Conservation (phyloP, 805 yeast genomes). For the Wickerhamiella alocasiicola region DNA sequence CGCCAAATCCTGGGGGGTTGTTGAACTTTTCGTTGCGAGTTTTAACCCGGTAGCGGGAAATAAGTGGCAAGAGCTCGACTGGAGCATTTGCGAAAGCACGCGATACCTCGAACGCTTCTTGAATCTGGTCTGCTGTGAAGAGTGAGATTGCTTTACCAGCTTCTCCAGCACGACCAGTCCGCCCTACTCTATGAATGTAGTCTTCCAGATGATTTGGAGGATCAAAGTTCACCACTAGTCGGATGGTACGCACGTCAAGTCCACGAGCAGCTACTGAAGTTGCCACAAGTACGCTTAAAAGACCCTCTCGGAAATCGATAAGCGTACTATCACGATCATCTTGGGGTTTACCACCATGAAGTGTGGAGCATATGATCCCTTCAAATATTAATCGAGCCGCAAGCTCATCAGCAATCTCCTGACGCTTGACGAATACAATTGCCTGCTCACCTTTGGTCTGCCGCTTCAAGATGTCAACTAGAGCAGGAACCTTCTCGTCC, state of each 20-base stretch:
- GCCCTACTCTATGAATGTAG: constrained; percentile 89
- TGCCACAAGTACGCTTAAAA: constrained; percentile 56
- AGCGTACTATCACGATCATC: constrained; percentile 67
- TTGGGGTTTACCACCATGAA: constrained; percentile 91
- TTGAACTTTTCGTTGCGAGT: background rate
- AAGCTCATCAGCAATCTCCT: constrained; percentile 69
- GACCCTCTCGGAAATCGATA: constrained; percentile 51
- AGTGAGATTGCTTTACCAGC: constrained; percentile 68
- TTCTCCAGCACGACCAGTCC: constrained; percentile 88
- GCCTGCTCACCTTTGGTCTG: constrained; percentile 32
- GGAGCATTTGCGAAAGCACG: background rate
- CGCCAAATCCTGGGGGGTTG: constrained; percentile 66
- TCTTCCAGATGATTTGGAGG: constrained; percentile 86
- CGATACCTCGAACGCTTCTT: constrained; percentile 51
- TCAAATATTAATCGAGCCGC: constrained; percentile 39
- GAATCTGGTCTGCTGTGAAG: constrained; percentile 46
- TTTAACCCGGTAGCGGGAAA: background rate
- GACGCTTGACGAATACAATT: constrained; percentile 78
- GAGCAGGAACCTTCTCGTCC: constrained; percentile 41
- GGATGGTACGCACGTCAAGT: constrained; percentile 76
- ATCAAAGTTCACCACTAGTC: constrained; percentile 69
- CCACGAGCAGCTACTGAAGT: constrained; percentile 96
- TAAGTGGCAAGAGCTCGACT: background rate
- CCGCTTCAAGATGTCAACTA: constrained; percentile 45
- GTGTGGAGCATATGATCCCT: constrained; percentile 49